Percentiles rank a stretch among this genome's conserved stretches.
Evolutionary conservation across 2,329 filamentous ascomycete genomes (phyloP).

Genomic region (Colletotrichum shisoi): DNA sequence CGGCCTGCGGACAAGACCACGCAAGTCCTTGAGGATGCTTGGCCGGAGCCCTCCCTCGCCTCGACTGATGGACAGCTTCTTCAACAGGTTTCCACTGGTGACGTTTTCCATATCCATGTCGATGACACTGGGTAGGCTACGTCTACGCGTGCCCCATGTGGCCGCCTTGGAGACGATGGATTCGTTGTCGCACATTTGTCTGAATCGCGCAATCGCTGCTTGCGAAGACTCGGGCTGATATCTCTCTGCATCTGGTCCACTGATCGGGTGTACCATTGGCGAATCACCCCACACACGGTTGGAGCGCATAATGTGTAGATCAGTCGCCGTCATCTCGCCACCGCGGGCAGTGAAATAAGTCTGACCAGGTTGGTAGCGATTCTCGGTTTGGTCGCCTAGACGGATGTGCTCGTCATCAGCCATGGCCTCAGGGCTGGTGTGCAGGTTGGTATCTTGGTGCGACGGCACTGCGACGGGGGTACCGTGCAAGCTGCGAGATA

Average conservation of each 20-base stretch:
- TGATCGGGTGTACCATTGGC: slow-evolving; percentile 58
- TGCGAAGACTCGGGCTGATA: slow-evolving; percentile 61
- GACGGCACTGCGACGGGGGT: slow-evolving; percentile 19
- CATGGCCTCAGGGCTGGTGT: slow-evolving; percentile 30
- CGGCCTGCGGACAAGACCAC: slow-evolving; percentile 60
- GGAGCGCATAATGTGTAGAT: slow-evolving; percentile 60
- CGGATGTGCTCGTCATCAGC: slow-evolving; percentile 52
- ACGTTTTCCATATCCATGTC: slow-evolving; percentile 66
- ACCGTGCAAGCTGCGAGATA: slow-evolving; percentile 48
- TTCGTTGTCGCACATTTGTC: slow-evolving; percentile 63
- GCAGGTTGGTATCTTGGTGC: slow-evolving; percentile 18
- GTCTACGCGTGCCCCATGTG: slow-evolving; percentile 74
- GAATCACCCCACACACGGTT: slow-evolving; percentile 60
- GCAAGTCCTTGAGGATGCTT: slow-evolving; percentile 60
- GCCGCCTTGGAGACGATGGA: slow-evolving; percentile 70
- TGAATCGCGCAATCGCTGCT: slow-evolving; percentile 62
- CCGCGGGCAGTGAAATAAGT: slow-evolving; percentile 58
- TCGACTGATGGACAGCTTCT: slow-evolving; percentile 65
- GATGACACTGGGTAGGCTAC: slow-evolving; percentile 66
- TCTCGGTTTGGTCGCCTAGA: slow-evolving; percentile 58
- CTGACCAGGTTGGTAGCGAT: slow-evolving; percentile 58
- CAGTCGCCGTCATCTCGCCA: slow-evolving; percentile 55
- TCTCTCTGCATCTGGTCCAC: slow-evolving; percentile 43
- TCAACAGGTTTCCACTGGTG: slow-evolving; percentile 68
- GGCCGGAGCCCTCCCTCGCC: slow-evolving; percentile 57